These are phyloP conservation scores for Debaryomyces singareniensis DNA, from an alignment of 1,139 yeast species.

Conservation along the genomic window DNA sequence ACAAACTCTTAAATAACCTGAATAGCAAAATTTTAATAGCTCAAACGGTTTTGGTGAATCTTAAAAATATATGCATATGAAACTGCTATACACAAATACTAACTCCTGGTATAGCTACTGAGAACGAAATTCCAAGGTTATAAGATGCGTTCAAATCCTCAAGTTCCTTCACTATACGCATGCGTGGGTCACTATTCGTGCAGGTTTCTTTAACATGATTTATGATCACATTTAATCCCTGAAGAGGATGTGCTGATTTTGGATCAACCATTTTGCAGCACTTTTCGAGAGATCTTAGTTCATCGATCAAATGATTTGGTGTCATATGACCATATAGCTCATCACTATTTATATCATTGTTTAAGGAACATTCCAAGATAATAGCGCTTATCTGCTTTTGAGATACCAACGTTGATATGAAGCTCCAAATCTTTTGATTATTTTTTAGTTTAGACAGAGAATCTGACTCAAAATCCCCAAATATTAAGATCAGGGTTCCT, in stretches of 20 bases:
- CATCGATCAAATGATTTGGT: conserved; percentile 56
- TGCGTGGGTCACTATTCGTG: conserved; percentile 45
- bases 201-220: conserved; percentile 67
- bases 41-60: too few relatives aligned
- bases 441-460: conserved; percentile 30
- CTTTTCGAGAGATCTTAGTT: conserved; percentile 36
- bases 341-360: conserved; percentile 36
- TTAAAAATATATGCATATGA: too few relatives aligned
- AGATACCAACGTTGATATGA: conserved; percentile 42
- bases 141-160: conserved; percentile 29
- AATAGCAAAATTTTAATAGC: too few relatives aligned
- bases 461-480: conserved; percentile 84
- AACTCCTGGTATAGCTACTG: conserved; percentile 53
- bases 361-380: conserved; percentile 72
- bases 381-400: conserved; percentile 41
- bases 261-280: conserved; percentile 11
- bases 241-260: conserved; percentile 22
- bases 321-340: conserved; percentile 73
- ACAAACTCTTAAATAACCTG: not conserved
- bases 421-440: conserved; percentile 52
- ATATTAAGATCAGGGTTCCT: conserved; percentile 42
- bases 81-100: too few relatives aligned
- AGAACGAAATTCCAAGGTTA: conserved; percentile 36
- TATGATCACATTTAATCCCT: conserved; percentile 50
- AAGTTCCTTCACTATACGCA: conserved; percentile 40